Percentiles rank a stretch among this genome's conserved stretches.
These are phyloP conservation scores for Xylariaceae sp. DNA, from an alignment of 2,329 filamentous ascomycete species.

Conservation along the genomic window DNA sequence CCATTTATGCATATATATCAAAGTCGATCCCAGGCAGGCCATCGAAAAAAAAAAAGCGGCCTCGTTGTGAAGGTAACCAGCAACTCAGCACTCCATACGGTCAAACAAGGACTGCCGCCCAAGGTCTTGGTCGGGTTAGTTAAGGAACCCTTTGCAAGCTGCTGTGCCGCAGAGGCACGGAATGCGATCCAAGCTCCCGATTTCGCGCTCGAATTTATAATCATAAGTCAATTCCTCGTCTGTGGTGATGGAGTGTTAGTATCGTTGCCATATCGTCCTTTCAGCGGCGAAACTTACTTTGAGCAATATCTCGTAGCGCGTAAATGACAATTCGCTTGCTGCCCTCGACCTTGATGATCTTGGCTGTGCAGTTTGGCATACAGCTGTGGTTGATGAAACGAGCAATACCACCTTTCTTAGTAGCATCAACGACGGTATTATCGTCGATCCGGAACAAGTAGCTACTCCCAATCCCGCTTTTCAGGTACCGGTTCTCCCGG, in stretches of 20 bases:
- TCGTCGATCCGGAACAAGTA: slow-evolving; percentile 98
- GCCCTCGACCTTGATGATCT: slow-evolving; percentile 98
- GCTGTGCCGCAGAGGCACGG: slow-evolving; percentile 95
- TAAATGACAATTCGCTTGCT: slow-evolving; percentile 99
- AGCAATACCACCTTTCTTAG: slow-evolving; percentile 96
- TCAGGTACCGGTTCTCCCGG: slow-evolving; percentile 84
- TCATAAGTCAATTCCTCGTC: slow-evolving; percentile 99
- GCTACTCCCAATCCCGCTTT: slow-evolving; percentile 94
- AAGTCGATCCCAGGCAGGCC: slow-evolving; percentile 10
- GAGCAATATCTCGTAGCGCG: slow-evolving; percentile 86
- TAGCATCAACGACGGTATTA: slow-evolving; percentile 94
- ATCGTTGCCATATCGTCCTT: slow-evolving; percentile 1
- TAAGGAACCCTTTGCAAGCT: slow-evolving; percentile 98
- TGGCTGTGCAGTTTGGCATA: slow-evolving; percentile 96
- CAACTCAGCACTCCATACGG: slow-evolving; percentile 9
- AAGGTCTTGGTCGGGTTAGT: slow-evolving; percentile 50
- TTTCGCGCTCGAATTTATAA: slow-evolving; percentile 99
- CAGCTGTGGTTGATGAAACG: slow-evolving; percentile 99
- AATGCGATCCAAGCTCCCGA: slow-evolving; percentile 90
- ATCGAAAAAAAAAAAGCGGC: not conserved
- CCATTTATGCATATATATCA: slow-evolving; percentile 22
- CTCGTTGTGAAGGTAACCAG: not conserved
- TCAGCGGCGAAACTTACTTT: slow-evolving; percentile 62
- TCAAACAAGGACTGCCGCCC: slow-evolving; percentile 8
- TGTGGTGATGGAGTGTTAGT: slow-evolving; percentile 41